Evolutionary conservation across 495 filamentous ascomycete genomes (phyloP).

Genomic region (Hypoxylon cercidicola): DNA sequence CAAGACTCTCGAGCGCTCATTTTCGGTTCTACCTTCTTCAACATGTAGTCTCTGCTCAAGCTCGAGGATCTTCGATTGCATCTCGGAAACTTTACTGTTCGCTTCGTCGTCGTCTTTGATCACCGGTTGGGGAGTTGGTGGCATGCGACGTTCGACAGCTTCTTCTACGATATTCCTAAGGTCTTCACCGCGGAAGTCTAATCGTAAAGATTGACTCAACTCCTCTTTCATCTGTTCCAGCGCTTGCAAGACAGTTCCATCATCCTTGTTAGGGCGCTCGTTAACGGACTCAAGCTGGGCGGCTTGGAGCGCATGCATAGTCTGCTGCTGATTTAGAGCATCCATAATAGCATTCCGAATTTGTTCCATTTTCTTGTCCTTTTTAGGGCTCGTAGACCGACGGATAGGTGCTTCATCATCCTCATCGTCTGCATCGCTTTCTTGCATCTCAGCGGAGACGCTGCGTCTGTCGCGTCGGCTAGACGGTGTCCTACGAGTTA

Average conservation of each 20-base stretch:
- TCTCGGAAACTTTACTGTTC: conserved; percentile 49
- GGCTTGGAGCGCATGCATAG: conserved; percentile 36
- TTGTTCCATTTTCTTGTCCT: conserved; percentile 83
- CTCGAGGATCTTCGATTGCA: conserved; percentile 52
- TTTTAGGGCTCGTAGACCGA: conserved; percentile 71
- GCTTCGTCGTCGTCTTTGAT: conserved; percentile 49
- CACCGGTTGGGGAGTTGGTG: conserved; percentile 49
- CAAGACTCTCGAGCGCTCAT: conserved; percentile 43
- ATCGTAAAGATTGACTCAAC: conserved; percentile 54
- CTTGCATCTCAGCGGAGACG: conserved; percentile 69
- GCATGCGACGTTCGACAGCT: conserved; percentile 62
- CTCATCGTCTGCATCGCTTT: conserved; percentile 96
- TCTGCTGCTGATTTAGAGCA: conserved; percentile 71
- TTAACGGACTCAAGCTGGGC: conserved; percentile 39
- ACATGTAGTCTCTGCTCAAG: conserved; percentile 44
- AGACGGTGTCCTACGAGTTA: conserved; percentile 55
- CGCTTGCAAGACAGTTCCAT: conserved; percentile 46
- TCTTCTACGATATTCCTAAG: conserved; percentile 68
- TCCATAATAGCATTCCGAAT: conserved; percentile 83
- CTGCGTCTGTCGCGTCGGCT: conserved; percentile 63
- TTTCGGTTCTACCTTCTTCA: conserved; percentile 47
- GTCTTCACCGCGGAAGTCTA: conserved; percentile 63
- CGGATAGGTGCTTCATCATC: conserved; percentile 77
- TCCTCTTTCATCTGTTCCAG: conserved; percentile 62
- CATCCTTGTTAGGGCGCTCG: conserved; percentile 34